These are phyloP conservation scores for Ascochyta clinopodiicola DNA, from an alignment of 2,329 filamentous ascomycete species.

Conservation along the genomic window DNA sequence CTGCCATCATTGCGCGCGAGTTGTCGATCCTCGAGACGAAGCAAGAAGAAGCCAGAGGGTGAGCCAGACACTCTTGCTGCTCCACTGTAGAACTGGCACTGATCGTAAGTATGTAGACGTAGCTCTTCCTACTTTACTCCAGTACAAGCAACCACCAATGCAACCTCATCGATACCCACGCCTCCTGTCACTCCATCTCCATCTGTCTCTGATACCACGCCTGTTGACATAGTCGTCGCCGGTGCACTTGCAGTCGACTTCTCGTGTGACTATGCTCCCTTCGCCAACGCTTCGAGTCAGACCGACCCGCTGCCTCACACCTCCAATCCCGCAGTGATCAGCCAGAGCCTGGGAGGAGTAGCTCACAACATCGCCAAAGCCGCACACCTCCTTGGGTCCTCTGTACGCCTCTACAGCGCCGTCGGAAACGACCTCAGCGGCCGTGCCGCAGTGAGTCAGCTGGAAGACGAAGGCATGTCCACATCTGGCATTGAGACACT, in stretches of 20 bases:
- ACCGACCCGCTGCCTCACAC: conserved; percentile 68
- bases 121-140: conserved; percentile 32
- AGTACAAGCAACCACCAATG: conserved; percentile 26
- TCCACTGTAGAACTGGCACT: conserved; percentile 38
- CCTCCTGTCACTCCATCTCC: conserved; percentile 8
- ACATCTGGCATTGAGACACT: conserved; percentile 64
- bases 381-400: conserved; percentile 71
- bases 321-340: conserved; percentile 84
- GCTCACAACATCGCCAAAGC: conserved; percentile 91
- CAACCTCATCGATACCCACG: conserved; percentile 22
- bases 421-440: conserved; percentile 83
- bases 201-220: not conserved
- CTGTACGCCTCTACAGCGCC: conserved; percentile 78
- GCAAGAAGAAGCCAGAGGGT: conserved; percentile 44
- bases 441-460: conserved; percentile 70
- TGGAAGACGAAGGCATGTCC: conserved; percentile 70
- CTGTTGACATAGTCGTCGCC: conserved; percentile 76
- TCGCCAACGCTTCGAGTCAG: conserved; percentile 48
- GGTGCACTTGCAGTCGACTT: conserved; percentile 90
- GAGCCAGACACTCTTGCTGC: conserved; percentile 44
- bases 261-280: conserved; percentile 76
- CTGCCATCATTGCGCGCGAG: conserved; percentile 69
- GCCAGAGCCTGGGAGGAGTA: conserved; percentile 86
- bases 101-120: conserved; percentile 48
- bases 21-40: conserved; percentile 61